Evolutionary conservation across 1,139 yeast genomes (phyloP), one percentile per base, ranked within the genome.

Genomic region (Hanseniaspora gamundiae): DNA sequence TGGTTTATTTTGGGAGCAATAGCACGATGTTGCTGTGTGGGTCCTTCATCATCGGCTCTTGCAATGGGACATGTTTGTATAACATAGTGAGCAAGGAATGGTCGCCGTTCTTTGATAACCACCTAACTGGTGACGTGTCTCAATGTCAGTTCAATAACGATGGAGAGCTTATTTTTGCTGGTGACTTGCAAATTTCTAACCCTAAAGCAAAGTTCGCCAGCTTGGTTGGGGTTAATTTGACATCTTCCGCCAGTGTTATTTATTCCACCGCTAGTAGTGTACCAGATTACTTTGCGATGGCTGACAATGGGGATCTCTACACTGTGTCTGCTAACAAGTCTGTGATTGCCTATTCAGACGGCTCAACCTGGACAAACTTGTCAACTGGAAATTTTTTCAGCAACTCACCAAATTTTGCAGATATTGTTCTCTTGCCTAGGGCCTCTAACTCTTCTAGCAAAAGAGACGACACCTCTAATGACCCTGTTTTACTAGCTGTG

Each of bases 11-110:
- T 49, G 79, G 76, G 30, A 63, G 65, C 27, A 68, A 68, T 8
- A 59, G 69, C 21, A 68, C 71, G 21, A 59, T 87, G 17, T 67
- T 86, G 35, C 82, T 85, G 10, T 95, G 85, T 41, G 98, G 98
- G 19, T 68, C 76, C 40, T 85, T 85, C 55, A 61, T 67, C 31
- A 80, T 82, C n/a, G 80, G 83, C 0, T 67, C 78, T 8, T 63
- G 74, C 48, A 64, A 67, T 39, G 73, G 78, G 2, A 61, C 86
- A 42, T 85, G 95, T 58, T 65, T 82, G 38, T 86, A 77, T 58
- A 82, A 81, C 52, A 61, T 80, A 46, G 59, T 63, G 2, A 66
- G 67, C 38, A 70, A 72, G 4, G 67, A 74, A 40, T 80, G 85
- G 91, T 66, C 64, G 38, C 64, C 76, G 2, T 53, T 59, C 40